A percentile compares a stretch with the other conserved stretches of the same genome.
Conservation (phyloP, 108 stramenopile genomes). For the Cafeteria roenbergensis region DNA sequence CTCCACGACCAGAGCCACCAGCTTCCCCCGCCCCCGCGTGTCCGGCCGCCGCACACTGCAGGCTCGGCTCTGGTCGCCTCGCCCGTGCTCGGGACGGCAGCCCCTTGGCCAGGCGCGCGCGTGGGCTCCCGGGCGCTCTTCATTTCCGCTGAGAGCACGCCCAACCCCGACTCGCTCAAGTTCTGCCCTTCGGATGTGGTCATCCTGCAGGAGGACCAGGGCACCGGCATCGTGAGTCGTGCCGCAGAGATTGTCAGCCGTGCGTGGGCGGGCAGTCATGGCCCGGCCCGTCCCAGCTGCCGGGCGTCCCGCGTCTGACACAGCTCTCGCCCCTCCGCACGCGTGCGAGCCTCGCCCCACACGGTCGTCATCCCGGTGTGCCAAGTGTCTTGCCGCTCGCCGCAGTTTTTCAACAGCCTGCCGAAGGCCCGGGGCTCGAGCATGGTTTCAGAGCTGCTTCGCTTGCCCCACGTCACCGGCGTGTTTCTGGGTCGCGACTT, state of each 20-base stretch:
- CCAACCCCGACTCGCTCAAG: constrained; percentile 90
- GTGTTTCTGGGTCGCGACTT: constrained; percentile 81
- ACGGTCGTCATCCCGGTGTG: background rate
- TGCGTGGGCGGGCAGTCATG: background rate
- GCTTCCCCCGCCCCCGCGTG: too few relatives aligned
- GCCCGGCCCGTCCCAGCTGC: too few relatives aligned
- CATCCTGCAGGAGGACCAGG: constrained; percentile 17
- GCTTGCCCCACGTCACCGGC: constrained; percentile 70
- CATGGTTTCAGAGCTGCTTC: constrained; percentile 61
- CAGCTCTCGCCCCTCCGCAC: too few relatives aligned
- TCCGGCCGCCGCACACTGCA: too few relatives aligned
- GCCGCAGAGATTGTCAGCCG: background rate
- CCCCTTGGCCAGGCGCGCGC: too few relatives aligned
- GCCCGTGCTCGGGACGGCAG: too few relatives aligned
- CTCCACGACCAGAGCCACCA: too few relatives aligned
- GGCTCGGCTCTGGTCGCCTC: too few relatives aligned
- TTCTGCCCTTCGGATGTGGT: constrained; percentile 72
- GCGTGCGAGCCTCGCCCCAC: background rate
- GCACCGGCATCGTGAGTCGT: background rate
- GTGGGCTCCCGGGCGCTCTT: constrained; percentile 61
- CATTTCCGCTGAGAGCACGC: constrained; percentile 85
- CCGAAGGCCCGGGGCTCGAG: constrained; percentile 47
- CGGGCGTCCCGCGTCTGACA: too few relatives aligned
- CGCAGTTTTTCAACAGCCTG: constrained; percentile 39
- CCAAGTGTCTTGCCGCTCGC: background rate